phyloP scores from a whole-genome alignment of 176 grass and related monocot species.

The Pontederia paniculata region DNA sequence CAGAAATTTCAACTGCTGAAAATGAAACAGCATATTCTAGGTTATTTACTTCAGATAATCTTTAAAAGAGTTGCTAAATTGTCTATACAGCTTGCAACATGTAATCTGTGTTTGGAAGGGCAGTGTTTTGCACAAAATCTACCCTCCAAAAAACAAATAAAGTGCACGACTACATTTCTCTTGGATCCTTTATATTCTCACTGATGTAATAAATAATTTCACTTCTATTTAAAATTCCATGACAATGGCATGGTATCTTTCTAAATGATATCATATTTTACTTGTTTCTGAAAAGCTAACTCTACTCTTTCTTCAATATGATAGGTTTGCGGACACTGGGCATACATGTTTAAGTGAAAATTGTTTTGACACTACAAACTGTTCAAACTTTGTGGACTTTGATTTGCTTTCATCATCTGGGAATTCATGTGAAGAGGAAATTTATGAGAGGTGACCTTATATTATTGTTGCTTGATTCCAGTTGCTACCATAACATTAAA shows the following conservation, averaged over 20 bases:
- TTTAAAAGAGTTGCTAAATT: neutral
- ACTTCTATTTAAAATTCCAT: too few relatives aligned
- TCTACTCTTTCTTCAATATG: constrained; percentile 16
- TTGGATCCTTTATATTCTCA: too few relatives aligned
- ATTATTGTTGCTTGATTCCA: neutral
- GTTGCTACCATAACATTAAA: constrained; percentile 1
- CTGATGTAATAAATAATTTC: too few relatives aligned
- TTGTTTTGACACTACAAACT: constrained; percentile 49
- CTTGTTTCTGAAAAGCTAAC: neutral
- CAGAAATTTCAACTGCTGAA: constrained; percentile 63
- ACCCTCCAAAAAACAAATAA: too few relatives aligned
- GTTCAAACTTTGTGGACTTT: constrained; percentile 90
- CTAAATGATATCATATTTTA: neutral
- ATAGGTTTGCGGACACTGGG: constrained; percentile 37
- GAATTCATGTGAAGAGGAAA: constrained; percentile 77
- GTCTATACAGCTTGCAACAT: neutral
- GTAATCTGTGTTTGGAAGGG: constrained; percentile 1
- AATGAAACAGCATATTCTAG: constrained; percentile 36
- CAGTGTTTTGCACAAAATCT: too few relatives aligned
- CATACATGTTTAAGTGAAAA: constrained; percentile 45
- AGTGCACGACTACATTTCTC: too few relatives aligned
- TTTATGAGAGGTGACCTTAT: constrained; percentile 49
- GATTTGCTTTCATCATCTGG: constrained; percentile 83
- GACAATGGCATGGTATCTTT: too few relatives aligned
- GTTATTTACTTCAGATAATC: constrained; percentile 25